Evolutionary conservation across 345 rosid genomes (phyloP), one percentile per base, ranked within the genome.

Genomic region (Salix udensis): DNA sequence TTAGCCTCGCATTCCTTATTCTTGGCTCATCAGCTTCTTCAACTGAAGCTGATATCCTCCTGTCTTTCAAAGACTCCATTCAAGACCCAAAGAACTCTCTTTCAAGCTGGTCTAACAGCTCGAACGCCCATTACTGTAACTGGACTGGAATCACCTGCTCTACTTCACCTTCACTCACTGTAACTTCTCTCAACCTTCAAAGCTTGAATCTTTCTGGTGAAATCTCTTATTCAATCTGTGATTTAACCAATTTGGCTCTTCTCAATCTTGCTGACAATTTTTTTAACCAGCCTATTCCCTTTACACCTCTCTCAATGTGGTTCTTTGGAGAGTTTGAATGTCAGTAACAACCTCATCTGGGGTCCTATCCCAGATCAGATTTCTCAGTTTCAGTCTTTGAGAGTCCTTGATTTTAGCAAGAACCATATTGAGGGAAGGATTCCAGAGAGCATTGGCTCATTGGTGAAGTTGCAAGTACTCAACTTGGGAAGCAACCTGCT

Each of bases 181-280:
- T 94, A 19, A 87, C 91, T 64, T 87, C 95, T 60, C 65, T 94
- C 44, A 86, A 85, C 80, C 97, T 94, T 74, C 97, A 83, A 83
- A 88, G 89, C 71, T 58, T 91, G 65, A 94, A 94, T 88, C 97
- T 94, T 82, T 92, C 98, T 55, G 98, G 98, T 44, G 90, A 91
- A 80, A 88, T 94, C 74, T 88, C 97, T 40, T 75, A 91, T 78
- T 87, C 97, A n/a, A 55, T 91, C 5, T 94, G 98, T 77, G 73
- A 78, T 26, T 87, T 94, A 31, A 83, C 89, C 60, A 79, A 85
- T 81, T 85, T 94, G 78, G 82, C 88, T 31, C 71, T 85, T 73
- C 92, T 94, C 18, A 90, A 90, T 87, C 94, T 94, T 48, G 94
- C 98, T 30, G 87, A 73, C 68, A 94, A 94, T 86, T 79, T 81